Evolutionary conservation across 2,329 filamentous ascomycete genomes (phyloP).

Genomic region (Lasiodiplodia hormozganensis): DNA sequence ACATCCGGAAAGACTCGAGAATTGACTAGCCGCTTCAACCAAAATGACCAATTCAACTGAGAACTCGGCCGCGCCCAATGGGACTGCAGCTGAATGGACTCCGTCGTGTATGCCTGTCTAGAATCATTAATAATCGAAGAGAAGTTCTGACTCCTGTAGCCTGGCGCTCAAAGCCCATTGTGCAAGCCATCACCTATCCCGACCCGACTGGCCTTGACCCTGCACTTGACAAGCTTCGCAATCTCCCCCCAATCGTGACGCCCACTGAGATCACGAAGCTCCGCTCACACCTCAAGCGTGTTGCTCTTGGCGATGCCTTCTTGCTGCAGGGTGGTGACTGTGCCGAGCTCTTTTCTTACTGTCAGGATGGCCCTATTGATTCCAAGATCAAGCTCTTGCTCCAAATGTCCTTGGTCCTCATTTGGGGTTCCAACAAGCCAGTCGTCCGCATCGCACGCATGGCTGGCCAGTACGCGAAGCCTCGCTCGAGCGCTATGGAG

Average conservation of each 20-base stretch:
- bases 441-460: constrained; percentile 95
- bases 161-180: constrained; percentile 80
- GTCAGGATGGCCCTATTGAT: constrained; percentile 85
- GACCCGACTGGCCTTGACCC: constrained; percentile 65
- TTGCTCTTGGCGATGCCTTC: constrained; percentile 89
- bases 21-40: constrained; percentile 3
- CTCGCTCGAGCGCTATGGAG: constrained; percentile 87
- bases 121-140: background rate
- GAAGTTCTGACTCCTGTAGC: constrained; percentile 50
- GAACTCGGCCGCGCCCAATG: constrained; percentile 4
- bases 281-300: constrained; percentile 79
- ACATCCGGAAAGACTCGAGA: constrained; percentile 18
- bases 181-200: constrained; percentile 75
- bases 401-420: constrained; percentile 95
- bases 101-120: constrained; percentile 45
- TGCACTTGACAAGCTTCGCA: constrained; percentile 69
- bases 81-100: constrained; percentile 41
- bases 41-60: constrained; percentile 3
- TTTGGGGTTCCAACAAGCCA: constrained; percentile 82
- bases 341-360: constrained; percentile 97
- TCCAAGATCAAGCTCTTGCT: constrained; percentile 95
- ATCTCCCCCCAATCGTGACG: constrained; percentile 79
- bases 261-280: constrained; percentile 81
- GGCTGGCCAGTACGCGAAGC: constrained; percentile 98
- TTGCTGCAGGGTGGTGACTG: constrained; percentile 96